Evolutionary conservation across 1,139 yeast species (phyloP).

Genomic region (Pichia sp.): DNA sequence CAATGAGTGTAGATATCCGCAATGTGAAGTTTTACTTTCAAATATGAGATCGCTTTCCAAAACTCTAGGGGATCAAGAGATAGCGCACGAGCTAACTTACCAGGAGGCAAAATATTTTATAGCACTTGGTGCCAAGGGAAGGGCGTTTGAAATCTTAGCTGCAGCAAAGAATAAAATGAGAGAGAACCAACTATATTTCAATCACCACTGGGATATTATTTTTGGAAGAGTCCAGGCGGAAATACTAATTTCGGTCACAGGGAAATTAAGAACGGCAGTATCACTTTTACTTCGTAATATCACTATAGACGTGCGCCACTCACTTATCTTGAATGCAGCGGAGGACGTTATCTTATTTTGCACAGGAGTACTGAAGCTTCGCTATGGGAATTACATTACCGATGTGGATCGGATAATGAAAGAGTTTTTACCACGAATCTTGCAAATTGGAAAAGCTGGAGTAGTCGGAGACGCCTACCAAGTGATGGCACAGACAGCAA

Average conservation of each 20-base stretch:
- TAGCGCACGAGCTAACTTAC: slow-evolving; percentile 19
- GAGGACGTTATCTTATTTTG: slow-evolving; percentile 37
- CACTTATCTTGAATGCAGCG: slow-evolving; percentile 32
- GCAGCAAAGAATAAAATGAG: slow-evolving; percentile 24
- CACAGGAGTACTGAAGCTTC: slow-evolving; percentile 33
- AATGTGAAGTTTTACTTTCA: slow-evolving; percentile 25
- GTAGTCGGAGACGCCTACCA: slow-evolving; percentile 34
- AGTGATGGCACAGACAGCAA: slow-evolving; percentile 34
- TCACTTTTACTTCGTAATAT: slow-evolving; percentile 41
- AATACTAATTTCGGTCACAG: too few relatives aligned
- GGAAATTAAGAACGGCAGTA: slow-evolving; percentile 35
- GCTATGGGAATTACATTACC: slow-evolving; percentile 17
- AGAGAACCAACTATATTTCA: slow-evolving; percentile 26
- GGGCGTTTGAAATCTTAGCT: slow-evolving; percentile 34
- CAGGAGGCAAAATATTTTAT: slow-evolving; percentile 2
- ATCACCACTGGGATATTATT: slow-evolving; percentile 35
- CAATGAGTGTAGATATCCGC: slow-evolving; percentile 31
- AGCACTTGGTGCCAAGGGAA: slow-evolving; percentile 3
- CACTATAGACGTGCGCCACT: slow-evolving; percentile 35
- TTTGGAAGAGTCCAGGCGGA: slow-evolving; percentile 41
- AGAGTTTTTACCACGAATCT: slow-evolving; percentile 35
- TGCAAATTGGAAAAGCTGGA: slow-evolving; percentile 32
- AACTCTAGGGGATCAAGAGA: slow-evolving; percentile 23
- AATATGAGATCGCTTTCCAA: slow-evolving; percentile 20
- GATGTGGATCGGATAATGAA: slow-evolving; percentile 35